phyloP scores from a whole-genome alignment of 371 early-diverging fungal species.

The Smittium culicis region DNA sequence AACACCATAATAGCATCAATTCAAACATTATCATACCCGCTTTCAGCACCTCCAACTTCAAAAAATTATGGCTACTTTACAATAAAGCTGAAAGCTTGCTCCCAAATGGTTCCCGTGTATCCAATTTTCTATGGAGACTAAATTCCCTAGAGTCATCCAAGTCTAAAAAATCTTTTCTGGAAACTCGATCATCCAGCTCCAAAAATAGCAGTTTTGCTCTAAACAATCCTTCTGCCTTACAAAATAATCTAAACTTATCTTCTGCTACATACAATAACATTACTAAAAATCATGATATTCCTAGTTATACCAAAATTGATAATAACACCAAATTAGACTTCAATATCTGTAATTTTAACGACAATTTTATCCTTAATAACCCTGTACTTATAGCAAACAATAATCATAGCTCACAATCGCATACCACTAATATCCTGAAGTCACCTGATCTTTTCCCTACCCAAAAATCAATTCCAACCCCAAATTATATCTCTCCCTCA shows the following conservation, averaged over 20 bases:
- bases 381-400: neutral
- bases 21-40: neutral
- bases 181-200: too few relatives aligned
- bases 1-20: neutral
- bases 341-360: neutral
- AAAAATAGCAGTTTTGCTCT: neutral
- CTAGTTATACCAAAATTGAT: neutral
- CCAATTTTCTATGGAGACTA: constrained; percentile 8
- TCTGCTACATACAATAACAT: neutral
- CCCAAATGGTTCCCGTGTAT: constrained; percentile 4
- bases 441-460: too few relatives aligned
- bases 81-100: neutral
- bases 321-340: neutral
- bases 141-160: neutral
- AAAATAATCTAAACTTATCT: neutral
- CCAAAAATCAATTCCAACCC: too few relatives aligned
- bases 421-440: neutral
- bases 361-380: neutral
- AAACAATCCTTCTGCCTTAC: neutral
- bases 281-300: neutral
- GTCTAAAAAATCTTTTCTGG: neutral
- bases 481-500: neutral
- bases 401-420: neutral
- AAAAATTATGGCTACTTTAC: constrained; percentile 3
- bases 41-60: constrained; percentile 2